Percentiles rank a stretch among this genome's conserved stretches.
These are phyloP conservation scores for Tricholoma bakamatsutake DNA, from an alignment of 768 basidiomycete genomes.

Conservation along the genomic window DNA sequence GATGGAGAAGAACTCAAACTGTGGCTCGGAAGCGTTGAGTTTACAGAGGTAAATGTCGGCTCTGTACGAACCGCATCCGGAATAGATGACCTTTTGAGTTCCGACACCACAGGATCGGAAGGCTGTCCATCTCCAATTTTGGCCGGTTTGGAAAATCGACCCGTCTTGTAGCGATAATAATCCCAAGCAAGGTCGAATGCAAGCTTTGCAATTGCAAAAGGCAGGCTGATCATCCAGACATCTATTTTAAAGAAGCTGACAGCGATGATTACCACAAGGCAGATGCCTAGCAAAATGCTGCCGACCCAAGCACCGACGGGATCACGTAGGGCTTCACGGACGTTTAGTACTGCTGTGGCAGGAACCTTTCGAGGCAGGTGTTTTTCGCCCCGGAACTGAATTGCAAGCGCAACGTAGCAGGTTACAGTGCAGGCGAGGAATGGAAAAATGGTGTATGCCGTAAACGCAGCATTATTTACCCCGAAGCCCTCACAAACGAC, in stretches of 20 bases:
- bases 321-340: conserved; percentile 66
- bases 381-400: conserved; percentile 53
- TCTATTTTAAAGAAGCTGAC: conserved; percentile 77
- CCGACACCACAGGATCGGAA: conserved; percentile 19
- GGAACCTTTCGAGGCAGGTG: conserved; percentile 46
- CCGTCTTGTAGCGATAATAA: conserved; percentile 34
- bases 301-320: conserved; percentile 73
- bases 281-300: conserved; percentile 54
- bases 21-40: conserved; percentile 5
- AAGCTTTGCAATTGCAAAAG: conserved; percentile 74
- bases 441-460: conserved; percentile 79
- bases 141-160: not conserved
- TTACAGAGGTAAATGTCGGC: conserved; percentile 14
- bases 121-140: conserved; percentile 8
- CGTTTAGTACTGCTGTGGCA: conserved; percentile 32
- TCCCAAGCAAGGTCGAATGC: conserved; percentile 62
- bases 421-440: conserved; percentile 62
- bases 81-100: conserved; percentile 22
- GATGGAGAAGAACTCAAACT: conserved; percentile 1
- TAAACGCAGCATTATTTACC: conserved; percentile 74
- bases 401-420: conserved; percentile 50
- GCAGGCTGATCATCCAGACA: conserved; percentile 82
- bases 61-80: conserved; percentile 11
- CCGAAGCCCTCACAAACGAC: conserved; percentile 85
- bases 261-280: conserved; percentile 71